These are phyloP conservation scores for Cladosporium sphaerospermum DNA, from an alignment of 2,329 filamentous ascomycete genomes.

Conservation along the genomic window DNA sequence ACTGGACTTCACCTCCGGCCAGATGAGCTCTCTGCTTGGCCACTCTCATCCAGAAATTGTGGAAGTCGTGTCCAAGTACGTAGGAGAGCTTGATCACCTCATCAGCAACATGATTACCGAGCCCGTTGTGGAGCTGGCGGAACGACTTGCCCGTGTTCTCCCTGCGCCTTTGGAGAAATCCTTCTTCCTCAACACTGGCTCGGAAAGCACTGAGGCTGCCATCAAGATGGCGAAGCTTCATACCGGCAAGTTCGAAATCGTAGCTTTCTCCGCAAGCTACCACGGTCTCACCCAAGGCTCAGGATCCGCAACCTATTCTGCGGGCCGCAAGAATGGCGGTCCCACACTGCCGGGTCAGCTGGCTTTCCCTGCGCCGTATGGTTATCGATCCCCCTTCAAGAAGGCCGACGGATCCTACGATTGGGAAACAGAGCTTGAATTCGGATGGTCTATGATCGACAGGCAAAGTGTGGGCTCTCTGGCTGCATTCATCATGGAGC, in stretches of 20 bases:
- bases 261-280: conserved; percentile 53
- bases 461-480: conserved; percentile 54
- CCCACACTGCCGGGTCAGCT: conserved; percentile 51
- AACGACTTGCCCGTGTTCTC: conserved; percentile 43
- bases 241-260: conserved; percentile 60
- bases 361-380: conserved; percentile 53
- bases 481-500: conserved; percentile 58
- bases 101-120: conserved; percentile 52
- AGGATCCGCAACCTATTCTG: conserved; percentile 48
- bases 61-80: conserved; percentile 45
- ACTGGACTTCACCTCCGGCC: conserved; percentile 54
- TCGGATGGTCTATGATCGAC: conserved; percentile 57
- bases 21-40: conserved; percentile 53
- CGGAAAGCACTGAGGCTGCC: conserved; percentile 52
- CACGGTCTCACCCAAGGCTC: conserved; percentile 56
- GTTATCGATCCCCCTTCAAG: conserved; percentile 57
- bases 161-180: conserved; percentile 46
- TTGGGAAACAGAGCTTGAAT: conserved; percentile 59
- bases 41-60: conserved; percentile 54
- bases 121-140: conserved; percentile 49
- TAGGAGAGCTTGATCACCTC: conserved; percentile 49
- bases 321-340: conserved; percentile 44
- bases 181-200: conserved; percentile 52
- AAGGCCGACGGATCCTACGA: conserved; percentile 56
- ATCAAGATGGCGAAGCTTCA: conserved; percentile 59